These are phyloP conservation scores for Clarireedia paspali DNA, from an alignment of 2,329 filamentous ascomycete species.

Conservation along the genomic window DNA sequence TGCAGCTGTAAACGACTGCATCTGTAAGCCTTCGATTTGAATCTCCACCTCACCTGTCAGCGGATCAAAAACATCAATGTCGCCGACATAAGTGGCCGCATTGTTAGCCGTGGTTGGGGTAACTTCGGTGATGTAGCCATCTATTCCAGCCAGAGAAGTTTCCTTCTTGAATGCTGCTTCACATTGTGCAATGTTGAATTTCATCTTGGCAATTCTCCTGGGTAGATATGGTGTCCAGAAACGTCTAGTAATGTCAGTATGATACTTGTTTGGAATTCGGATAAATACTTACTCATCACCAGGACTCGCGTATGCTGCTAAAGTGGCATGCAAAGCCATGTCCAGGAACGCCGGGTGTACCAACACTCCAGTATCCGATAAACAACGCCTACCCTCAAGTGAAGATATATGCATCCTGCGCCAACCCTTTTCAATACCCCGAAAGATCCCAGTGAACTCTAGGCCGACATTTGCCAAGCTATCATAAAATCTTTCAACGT, in stretches of 20 bases:
- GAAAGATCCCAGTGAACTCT: constrained; percentile 15
- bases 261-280: too few relatives aligned
- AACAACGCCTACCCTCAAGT: not conserved
- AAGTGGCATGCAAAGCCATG: constrained; percentile 44
- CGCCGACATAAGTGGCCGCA: not conserved
- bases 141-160: constrained; percentile 1
- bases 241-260: not conserved
- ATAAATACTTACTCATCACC: constrained; percentile 10
- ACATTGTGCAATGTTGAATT: constrained; percentile 17
- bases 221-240: constrained; percentile 20
- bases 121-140: constrained; percentile 5
- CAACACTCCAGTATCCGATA: constrained; percentile 2
- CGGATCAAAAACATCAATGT: constrained; percentile 3
- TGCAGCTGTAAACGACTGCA: constrained; percentile 16
- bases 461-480: constrained; percentile 13
- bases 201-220: constrained; percentile 15
- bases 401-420: constrained; percentile 9
- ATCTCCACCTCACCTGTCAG: constrained; percentile 11
- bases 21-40: constrained; percentile 18
- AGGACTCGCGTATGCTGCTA: constrained; percentile 25
- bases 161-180: constrained; percentile 1
- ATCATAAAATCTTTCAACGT: constrained; percentile 16
- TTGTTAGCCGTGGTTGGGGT: not conserved
- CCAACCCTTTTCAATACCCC: constrained; percentile 8
- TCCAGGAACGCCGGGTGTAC: constrained; percentile 52